Percentiles rank a stretch among this genome's conserved stretches.
Evolutionary conservation across 805 yeast species (phyloP).

Genomic region (Barnettozyma vustinii): DNA sequence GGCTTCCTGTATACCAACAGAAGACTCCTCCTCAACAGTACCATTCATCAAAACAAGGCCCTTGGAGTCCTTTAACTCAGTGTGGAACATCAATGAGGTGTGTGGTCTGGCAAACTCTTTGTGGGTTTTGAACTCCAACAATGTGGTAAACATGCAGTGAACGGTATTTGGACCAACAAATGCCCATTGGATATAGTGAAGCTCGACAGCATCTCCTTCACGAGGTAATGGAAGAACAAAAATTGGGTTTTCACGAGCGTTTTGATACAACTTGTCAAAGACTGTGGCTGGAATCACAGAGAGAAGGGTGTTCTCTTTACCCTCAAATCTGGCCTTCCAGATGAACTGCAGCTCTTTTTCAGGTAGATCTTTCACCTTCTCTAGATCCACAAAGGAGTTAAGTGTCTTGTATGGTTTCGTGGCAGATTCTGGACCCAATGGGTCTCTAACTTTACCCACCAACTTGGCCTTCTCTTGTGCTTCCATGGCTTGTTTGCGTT

Average conservation of each 20-base stretch:
- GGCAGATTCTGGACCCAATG: constrained; percentile 31
- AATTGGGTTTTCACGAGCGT: constrained; percentile 69
- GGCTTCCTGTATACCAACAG: constrained; percentile 67
- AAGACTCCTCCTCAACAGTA: constrained; percentile 63
- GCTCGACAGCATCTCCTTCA: constrained; percentile 52
- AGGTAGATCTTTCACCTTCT: constrained; percentile 53
- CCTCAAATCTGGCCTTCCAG: constrained; percentile 84
- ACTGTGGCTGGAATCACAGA: constrained; percentile 57
- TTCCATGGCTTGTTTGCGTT: constrained; percentile 29
- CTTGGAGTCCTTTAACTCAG: constrained; percentile 58
- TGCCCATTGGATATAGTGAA: constrained; percentile 92
- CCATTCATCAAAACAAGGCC: constrained; percentile 83
- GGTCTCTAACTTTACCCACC: constrained; percentile 27
- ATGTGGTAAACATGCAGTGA: constrained; percentile 85
- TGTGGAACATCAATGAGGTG: constrained; percentile 83
- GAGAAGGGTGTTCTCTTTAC: constrained; percentile 51
- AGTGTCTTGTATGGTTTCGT: constrained; percentile 66
- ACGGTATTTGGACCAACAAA: constrained; percentile 79
- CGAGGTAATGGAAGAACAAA: constrained; percentile 90
- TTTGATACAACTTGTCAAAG: constrained; percentile 56
- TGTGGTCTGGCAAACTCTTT: constrained; percentile 93
- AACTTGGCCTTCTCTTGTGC: constrained; percentile 23
- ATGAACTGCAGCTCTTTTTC: constrained; percentile 64
- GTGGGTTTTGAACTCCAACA: constrained; percentile 88
- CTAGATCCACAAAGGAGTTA: constrained; percentile 63